Base-by-base conservation (phyloP, 2,329 filamentous ascomycete species). In the Epichloe hybrida region DNA sequence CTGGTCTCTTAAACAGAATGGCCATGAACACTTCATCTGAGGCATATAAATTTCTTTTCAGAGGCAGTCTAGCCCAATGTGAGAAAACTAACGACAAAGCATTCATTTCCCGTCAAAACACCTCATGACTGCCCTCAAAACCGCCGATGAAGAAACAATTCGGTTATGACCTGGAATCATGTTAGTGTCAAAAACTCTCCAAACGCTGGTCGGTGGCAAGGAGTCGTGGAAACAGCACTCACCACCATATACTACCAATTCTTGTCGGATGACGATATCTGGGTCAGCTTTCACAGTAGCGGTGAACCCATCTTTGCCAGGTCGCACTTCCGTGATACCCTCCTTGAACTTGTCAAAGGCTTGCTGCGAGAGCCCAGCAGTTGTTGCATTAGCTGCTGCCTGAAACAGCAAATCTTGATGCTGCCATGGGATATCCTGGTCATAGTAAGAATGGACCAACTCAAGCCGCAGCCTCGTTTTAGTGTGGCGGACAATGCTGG, bases 371-470 rank as follows among this genome's bases (percentile, higher is more conserved):
- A 69, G 48, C 0, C 59, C 59, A 5, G 63, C 64, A 2, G 70
- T 62, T 2, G 72, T 72, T 43, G 77, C 76, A 49, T 73, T 74
- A 2, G 77, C 77, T 0, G 81, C 78, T 0, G 76, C 73, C 34
- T 69, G 69, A 61, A 86, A 88, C 1, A 87, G 66, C 56, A 71
- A 73, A 57, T 83, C 76, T 42, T 81, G 80, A 60, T 89, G 82
- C 1, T 70, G 75, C 69, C 80, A 91, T 0, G 86, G 82, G 53
- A 97, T 95, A 58, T 95, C 88, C 52, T 72, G 70, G 63, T 97
- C 91, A 60, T 95, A 80, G 50, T 77, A 75, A 15, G 89, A 86
- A 59, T 96, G 91, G 3, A 97, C 69, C 41, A 96, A 70, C 42
- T 78, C 81, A 20, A 96, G 68, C 21, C 82, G 75, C 9, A 93